Conservation (phyloP, 768 basidiomycete genomes). For the Boletus bicolor region DNA sequence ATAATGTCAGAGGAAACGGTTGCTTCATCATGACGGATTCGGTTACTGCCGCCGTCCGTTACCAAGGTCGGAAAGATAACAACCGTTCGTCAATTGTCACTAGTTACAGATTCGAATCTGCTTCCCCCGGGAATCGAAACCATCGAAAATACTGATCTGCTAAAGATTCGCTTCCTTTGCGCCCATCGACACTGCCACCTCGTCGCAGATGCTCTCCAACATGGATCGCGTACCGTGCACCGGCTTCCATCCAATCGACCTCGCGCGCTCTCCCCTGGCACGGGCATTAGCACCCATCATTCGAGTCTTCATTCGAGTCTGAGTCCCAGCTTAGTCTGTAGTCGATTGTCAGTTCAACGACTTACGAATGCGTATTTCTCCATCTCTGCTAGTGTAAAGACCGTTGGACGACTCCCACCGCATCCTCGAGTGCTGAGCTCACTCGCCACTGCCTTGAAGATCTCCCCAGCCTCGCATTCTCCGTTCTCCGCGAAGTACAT, state of each 20-base stretch:
- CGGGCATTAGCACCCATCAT: constrained; percentile 20
- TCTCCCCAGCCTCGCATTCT: constrained; percentile 43
- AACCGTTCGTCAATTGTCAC: background rate
- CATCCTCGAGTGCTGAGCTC: constrained; percentile 26
- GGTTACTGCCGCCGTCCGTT: constrained; percentile 10
- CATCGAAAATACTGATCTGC: background rate
- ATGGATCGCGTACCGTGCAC: constrained; percentile 38
- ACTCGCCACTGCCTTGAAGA: constrained; percentile 40
- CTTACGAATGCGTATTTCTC: constrained; percentile 15
- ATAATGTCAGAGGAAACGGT: background rate
- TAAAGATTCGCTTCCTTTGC: background rate
- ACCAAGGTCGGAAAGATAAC: constrained; percentile 1
- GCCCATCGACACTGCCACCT: constrained; percentile 32
- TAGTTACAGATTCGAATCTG: background rate
- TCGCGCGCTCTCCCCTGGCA: constrained; percentile 18
- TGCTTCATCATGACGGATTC: background rate
- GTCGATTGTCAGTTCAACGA: background rate
- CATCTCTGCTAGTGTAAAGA: constrained; percentile 36
- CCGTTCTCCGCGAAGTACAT: constrained; percentile 54
- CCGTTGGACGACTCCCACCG: constrained; percentile 31
- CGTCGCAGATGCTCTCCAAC: constrained; percentile 39
- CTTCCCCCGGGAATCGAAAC: background rate
- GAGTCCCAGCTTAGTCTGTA: background rate
- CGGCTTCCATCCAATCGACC: constrained; percentile 23
- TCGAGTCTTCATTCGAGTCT: constrained; percentile 18